Base-by-base conservation (phyloP, 2,329 filamentous ascomycete species). In the Neofusicoccum sp. region DNA sequence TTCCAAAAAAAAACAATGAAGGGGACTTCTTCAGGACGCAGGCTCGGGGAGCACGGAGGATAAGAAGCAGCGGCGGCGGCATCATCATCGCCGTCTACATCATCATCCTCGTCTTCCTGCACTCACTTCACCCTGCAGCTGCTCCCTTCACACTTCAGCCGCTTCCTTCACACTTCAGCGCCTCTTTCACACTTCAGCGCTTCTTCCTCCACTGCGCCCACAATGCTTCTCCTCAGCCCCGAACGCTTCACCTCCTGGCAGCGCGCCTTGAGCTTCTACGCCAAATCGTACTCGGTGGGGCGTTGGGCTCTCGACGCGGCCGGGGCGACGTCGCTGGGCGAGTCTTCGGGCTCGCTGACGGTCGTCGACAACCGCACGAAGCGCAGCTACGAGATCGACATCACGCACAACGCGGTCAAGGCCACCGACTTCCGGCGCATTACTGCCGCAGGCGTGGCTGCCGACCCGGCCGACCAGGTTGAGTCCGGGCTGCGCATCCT, bases 341-440 rank as follows among this genome's bases (percentile, higher is more conserved):
- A 14, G 11, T 52, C 48, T 8, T 52, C 48, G 2, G 48, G 48
- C 48, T 52, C 48, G 29, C 11, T 52, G 31, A 52, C 48, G 8
- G 31, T 52, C 6, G 4, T 22, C 14, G 48, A 52, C 16, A 52
- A 52, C 48, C 72, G 73, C 33, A 75, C 73, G 1, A 61, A 67
- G 33, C 39, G 22, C 7, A 64, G 70, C 28, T 74, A 76, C 58
- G 65, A 71, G 6, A 70, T 76, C 28, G 70, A 71, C 2, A 74
- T 75, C 37, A 56, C 49, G 6, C 67, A 64, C 43, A 75, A 76
- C 61, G 65, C 71, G 12, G 50, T 76, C 16, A 66, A 65, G 1
- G 73, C 74, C 1, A 54, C 65, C 4, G 72, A 73, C 41, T 63
- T 77, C 28, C 71, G 69, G 16, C 62, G 64, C 14, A 77, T 77